phyloP scores from a whole-genome alignment of 2,329 filamentous ascomycete species.

The Triangularia verruculosa region DNA sequence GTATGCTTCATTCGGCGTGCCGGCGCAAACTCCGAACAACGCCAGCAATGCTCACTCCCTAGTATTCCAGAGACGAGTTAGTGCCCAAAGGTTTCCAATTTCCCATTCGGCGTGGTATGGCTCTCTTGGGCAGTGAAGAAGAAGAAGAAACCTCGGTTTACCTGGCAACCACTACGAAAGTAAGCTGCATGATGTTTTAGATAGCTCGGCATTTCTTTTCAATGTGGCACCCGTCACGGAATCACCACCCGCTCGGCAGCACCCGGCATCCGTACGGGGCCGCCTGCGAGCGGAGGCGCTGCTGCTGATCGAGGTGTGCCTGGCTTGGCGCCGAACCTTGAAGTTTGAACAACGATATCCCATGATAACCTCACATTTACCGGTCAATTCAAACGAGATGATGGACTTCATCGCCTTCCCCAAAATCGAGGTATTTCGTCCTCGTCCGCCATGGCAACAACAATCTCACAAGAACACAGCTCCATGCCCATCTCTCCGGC shows the following conservation, averaged over 20 bases:
- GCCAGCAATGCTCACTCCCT: neutral
- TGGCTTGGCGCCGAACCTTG: neutral
- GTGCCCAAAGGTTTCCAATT: neutral
- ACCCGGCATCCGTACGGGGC: conserved; percentile 5
- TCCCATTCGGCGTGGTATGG: neutral
- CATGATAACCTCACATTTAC: neutral
- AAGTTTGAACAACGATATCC: neutral
- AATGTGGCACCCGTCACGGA: neutral
- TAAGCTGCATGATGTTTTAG: neutral
- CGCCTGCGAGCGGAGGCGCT: conserved; percentile 3
- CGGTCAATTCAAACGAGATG: no score
- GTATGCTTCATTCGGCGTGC: neutral
- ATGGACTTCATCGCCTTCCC: conserved; percentile 50
- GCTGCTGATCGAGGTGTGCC: neutral
- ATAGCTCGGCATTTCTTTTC: conserved; percentile 3
- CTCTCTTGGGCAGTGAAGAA: no score
- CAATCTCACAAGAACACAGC: conserved; percentile 42
- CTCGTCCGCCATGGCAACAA: conserved; percentile 11
- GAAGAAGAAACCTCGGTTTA: neutral
- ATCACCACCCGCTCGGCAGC: conserved; percentile 13
- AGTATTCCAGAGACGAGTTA: neutral
- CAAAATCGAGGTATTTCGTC: conserved; percentile 50
- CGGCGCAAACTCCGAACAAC: no score
- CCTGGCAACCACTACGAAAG: neutral
- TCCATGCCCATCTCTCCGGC: conserved; percentile 78